Conservation (phyloP, 768 basidiomycete species). For the Rhizopogon rudus region DNA sequence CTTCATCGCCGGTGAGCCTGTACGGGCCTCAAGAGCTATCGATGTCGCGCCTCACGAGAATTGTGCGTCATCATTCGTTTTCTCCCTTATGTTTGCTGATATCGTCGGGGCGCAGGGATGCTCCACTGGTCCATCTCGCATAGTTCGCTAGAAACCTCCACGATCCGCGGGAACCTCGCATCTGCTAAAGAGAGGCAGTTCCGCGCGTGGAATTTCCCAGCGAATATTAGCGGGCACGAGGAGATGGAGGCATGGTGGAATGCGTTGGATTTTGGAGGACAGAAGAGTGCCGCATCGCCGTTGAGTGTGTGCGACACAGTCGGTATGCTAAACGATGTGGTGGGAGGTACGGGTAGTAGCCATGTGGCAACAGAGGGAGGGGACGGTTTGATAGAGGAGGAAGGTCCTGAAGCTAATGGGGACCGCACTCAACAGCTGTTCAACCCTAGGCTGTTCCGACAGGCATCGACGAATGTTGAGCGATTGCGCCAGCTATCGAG, state of each 20-base stretch:
- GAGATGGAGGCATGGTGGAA: constrained; percentile 29
- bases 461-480: constrained; percentile 29
- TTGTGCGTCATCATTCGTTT: constrained; percentile 1
- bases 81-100: not conserved
- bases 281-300: not conserved
- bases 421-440: constrained; percentile 1
- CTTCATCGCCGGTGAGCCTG: constrained; percentile 35
- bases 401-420: not conserved
- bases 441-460: constrained; percentile 30
- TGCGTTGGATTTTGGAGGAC: constrained; percentile 23
- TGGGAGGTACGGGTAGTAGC: not conserved
- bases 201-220: constrained; percentile 43
- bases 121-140: constrained; percentile 52
- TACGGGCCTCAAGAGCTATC: constrained; percentile 33
- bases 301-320: not conserved
- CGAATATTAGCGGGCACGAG: constrained; percentile 31
- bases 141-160: constrained; percentile 25
- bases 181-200: constrained; percentile 38
- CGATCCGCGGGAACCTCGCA: constrained; percentile 33
- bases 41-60: constrained; percentile 14
- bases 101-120: constrained; percentile 41
- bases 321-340: not conserved
- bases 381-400: not conserved
- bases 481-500: constrained; percentile 42
- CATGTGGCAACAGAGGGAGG: not conserved